Conservation (phyloP, 2,329 filamentous ascomycete species). For the Cercospora zeina region DNA sequence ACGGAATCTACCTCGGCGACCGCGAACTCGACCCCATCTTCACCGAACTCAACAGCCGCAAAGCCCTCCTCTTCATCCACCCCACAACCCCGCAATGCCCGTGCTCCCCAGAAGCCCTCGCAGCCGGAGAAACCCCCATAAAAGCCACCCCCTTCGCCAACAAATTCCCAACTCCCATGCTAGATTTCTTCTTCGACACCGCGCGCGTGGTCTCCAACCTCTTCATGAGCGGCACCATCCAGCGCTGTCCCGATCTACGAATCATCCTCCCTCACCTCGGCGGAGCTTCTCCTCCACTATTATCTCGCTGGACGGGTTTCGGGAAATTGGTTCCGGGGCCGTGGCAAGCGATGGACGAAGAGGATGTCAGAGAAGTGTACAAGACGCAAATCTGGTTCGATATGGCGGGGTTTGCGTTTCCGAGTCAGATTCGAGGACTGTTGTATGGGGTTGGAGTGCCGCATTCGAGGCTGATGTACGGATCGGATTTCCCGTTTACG, state of each 20-base stretch:
- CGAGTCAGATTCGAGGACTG: conserved; percentile 52
- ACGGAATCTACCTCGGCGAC: conserved; percentile 56
- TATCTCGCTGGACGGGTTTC: conserved; percentile 49
- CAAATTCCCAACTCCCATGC: conserved; percentile 48
- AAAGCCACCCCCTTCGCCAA: conserved; percentile 43
- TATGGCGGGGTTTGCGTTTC: conserved; percentile 54
- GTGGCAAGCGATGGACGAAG: conserved; percentile 33
- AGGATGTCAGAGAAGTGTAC: conserved; percentile 40
- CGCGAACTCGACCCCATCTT: conserved; percentile 50
- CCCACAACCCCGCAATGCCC: conserved; percentile 53
- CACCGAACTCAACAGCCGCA: conserved; percentile 49
- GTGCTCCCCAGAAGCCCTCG: conserved; percentile 25
- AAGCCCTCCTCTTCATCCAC: conserved; percentile 57
- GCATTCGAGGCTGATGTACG: conserved; percentile 52
- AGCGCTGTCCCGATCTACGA: conserved; percentile 49
- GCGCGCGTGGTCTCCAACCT: conserved; percentile 52
- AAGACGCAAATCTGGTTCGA: conserved; percentile 54
- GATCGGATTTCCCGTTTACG: conserved; percentile 56
- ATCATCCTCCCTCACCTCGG: conserved; percentile 55
- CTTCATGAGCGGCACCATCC: conserved; percentile 51
- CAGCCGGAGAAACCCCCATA: conserved; percentile 28
- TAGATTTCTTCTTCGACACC: conserved; percentile 58
- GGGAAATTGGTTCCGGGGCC: conserved; percentile 44
- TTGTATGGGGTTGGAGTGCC: conserved; percentile 45
- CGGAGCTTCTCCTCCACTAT: conserved; percentile 48